Evolutionary conservation across 768 basidiomycete species (phyloP).

Genomic region (Suillus sp.): DNA sequence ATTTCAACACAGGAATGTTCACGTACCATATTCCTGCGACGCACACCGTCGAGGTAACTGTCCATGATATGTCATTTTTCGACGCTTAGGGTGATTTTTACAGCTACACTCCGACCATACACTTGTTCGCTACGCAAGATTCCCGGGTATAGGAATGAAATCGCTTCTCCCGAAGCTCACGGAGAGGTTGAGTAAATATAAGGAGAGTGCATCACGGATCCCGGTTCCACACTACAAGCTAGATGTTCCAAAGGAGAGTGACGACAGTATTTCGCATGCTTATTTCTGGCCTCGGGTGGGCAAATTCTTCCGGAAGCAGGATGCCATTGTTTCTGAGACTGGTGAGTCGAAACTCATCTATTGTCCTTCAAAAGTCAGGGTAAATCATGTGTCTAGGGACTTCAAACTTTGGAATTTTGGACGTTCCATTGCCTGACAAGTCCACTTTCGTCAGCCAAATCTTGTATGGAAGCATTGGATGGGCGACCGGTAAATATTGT

Average conservation of each 20-base stretch:
- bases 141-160: slow-evolving; percentile 74
- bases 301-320: slow-evolving; percentile 67
- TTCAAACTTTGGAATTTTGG: slow-evolving; percentile 82
- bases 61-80: not conserved
- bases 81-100: slow-evolving; percentile 5
- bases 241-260: slow-evolving; percentile 51
- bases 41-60: slow-evolving; percentile 62
- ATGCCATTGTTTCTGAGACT: slow-evolving; percentile 87
- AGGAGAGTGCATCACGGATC: slow-evolving; percentile 42
- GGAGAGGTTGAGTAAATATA: slow-evolving; percentile 48
- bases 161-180: slow-evolving; percentile 73
- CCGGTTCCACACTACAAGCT: slow-evolving; percentile 45
- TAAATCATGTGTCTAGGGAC: slow-evolving; percentile 49
- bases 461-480: slow-evolving; percentile 92
- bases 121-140: slow-evolving; percentile 63
- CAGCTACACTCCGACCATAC: slow-evolving; percentile 80
- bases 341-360: slow-evolving; percentile 40
- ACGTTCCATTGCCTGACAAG: slow-evolving; percentile 75
- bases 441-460: slow-evolving; percentile 72
- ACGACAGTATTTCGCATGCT: slow-evolving; percentile 65
- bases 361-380: not conserved
- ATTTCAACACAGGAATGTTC: slow-evolving; percentile 91
- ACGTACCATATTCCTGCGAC: slow-evolving; percentile 66
- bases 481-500: slow-evolving; percentile 65
- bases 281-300: slow-evolving; percentile 86